Evolutionary conservation across 768 basidiomycete species (phyloP).

Genomic region (Hygrocybe punicea): DNA sequence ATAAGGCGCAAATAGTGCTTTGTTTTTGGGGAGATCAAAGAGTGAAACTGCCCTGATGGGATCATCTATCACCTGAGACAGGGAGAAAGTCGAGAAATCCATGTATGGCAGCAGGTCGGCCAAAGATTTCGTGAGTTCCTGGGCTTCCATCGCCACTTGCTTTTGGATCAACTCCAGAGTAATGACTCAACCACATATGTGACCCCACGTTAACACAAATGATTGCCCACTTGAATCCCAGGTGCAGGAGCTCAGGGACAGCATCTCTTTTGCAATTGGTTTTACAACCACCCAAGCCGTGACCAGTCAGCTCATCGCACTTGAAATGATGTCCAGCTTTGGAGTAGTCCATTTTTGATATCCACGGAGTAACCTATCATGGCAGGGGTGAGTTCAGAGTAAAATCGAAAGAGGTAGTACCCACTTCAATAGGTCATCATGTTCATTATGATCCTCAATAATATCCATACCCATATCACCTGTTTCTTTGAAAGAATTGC

Average conservation of each 20-base stretch:
- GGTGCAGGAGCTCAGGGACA: too few species aligned
- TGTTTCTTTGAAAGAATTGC: too few species aligned
- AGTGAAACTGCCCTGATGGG: background rate
- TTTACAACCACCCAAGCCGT: background rate
- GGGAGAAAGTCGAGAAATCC: background rate
- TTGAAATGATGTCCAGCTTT: background rate
- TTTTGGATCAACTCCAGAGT: background rate
- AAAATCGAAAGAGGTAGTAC: background rate
- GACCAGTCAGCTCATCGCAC: background rate
- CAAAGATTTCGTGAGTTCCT: background rate
- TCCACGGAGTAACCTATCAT: background rate
- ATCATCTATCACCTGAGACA: background rate
- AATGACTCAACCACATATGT: background rate
- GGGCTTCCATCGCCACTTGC: background rate
- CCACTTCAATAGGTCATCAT: background rate
- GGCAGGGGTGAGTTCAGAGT: background rate
- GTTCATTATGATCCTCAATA: background rate
- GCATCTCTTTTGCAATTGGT: background rate
- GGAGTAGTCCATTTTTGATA: background rate
- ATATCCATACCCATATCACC: background rate
- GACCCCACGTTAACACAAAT: background rate
- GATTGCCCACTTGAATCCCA: background rate
- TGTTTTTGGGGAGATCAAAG: background rate
- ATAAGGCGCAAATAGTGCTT: background rate
- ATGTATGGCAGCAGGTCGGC: background rate